phyloP scores from a whole-genome alignment of 2,329 filamentous ascomycete species.

The Knufia fluminis region DNA sequence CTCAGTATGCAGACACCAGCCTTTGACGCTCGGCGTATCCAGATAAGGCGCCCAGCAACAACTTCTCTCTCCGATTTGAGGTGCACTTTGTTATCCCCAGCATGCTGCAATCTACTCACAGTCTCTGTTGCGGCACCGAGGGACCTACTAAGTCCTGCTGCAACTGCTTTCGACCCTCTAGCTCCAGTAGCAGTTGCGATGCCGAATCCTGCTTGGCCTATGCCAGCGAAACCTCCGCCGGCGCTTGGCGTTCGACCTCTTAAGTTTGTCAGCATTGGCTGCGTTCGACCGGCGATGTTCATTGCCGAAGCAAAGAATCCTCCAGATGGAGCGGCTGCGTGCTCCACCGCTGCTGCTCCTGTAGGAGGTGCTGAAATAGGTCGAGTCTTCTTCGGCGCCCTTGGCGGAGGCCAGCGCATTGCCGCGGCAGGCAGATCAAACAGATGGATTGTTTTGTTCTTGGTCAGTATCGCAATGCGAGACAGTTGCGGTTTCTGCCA shows the following conservation, averaged over 20 bases:
- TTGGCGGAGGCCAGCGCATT: constrained; percentile 74
- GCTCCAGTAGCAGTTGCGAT: constrained; percentile 39
- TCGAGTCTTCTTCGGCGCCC: constrained; percentile 32
- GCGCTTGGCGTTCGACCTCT: constrained; percentile 44
- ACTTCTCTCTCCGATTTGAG: constrained; percentile 30
- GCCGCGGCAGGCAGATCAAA: constrained; percentile 75
- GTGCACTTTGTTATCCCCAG: constrained; percentile 41
- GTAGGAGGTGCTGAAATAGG: constrained; percentile 26
- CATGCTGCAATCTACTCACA: constrained; percentile 39
- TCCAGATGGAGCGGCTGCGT: constrained; percentile 35
- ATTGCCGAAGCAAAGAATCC: constrained; percentile 61
- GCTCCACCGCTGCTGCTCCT: constrained; percentile 20
- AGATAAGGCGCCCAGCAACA: constrained; percentile 37
- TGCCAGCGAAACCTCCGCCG: constrained; percentile 34
- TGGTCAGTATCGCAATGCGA: constrained; percentile 78
- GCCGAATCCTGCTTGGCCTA: constrained; percentile 32
- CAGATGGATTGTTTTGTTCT: constrained; percentile 89
- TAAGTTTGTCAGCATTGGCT: constrained; percentile 59
- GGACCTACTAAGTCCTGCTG: constrained; percentile 42
- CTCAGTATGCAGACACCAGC: constrained; percentile 37
- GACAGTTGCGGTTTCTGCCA: constrained; percentile 79
- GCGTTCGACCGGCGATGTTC: constrained; percentile 52
- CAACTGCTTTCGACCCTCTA: constrained; percentile 38
- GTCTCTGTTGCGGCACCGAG: constrained; percentile 41
- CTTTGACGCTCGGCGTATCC: constrained; percentile 35